Evolutionary conservation across 2,329 filamentous ascomycete genomes (phyloP).

Genomic region (Furcasterigmium furcatum): DNA sequence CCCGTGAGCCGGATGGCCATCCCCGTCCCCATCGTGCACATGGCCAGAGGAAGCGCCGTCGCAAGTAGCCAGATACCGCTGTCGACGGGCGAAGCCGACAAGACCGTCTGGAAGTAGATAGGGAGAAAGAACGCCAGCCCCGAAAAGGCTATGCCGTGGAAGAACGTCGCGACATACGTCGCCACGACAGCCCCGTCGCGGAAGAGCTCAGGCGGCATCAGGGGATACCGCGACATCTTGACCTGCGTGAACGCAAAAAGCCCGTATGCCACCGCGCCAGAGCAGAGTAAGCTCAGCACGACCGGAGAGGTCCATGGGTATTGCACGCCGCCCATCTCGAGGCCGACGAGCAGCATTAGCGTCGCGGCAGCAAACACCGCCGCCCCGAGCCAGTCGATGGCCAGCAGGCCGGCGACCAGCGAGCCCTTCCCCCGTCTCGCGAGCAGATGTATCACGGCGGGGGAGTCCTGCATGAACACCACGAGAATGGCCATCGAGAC

Average conservation of each 20-base stretch:
- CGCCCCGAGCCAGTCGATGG: slow-evolving; percentile 57
- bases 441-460: no score
- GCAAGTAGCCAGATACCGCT: slow-evolving; percentile 75
- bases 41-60: slow-evolving; percentile 63
- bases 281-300: slow-evolving; percentile 74
- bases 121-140: slow-evolving; percentile 77
- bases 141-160: slow-evolving; percentile 76
- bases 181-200: slow-evolving; percentile 61
- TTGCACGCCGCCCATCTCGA: slow-evolving; percentile 77
- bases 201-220: slow-evolving; percentile 76
- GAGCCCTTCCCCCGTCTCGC: not conserved
- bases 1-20: slow-evolving; percentile 62
- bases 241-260: slow-evolving; percentile 73
- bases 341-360: slow-evolving; percentile 80
- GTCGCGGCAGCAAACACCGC: slow-evolving; percentile 69
- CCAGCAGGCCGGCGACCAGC: slow-evolving; percentile 51
- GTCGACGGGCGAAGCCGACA: slow-evolving; percentile 64
- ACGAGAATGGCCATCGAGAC: slow-evolving; percentile 46
- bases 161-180: slow-evolving; percentile 63
- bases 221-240: slow-evolving; percentile 69
- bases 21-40: slow-evolving; percentile 56
- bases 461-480: slow-evolving; percentile 66
- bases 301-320: slow-evolving; percentile 73
- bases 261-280: slow-evolving; percentile 60
- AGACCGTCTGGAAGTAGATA: slow-evolving; percentile 78